Evolutionary conservation across 2,329 filamentous ascomycete genomes (phyloP).

Genomic region (Alternaria gaisen): DNA sequence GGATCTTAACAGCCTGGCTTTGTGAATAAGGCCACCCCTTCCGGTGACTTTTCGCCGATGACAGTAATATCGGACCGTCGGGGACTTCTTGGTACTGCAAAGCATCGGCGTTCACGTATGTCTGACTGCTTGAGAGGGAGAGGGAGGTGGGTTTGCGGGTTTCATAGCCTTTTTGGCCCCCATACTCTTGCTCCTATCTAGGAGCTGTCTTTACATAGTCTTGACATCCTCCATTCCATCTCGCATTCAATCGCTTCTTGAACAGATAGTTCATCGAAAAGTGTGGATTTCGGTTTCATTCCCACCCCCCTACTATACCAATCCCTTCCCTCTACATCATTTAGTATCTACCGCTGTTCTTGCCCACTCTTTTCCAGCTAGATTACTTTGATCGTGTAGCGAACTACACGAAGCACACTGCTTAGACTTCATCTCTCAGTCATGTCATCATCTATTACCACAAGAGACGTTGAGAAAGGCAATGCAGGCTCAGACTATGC

Average conservation of each 20-base stretch:
- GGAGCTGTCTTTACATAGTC: neutral
- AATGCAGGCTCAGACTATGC: slow-evolving; percentile 53
- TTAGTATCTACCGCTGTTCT: neutral
- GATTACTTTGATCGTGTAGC: neutral
- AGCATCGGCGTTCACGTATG: neutral
- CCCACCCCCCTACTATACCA: neutral
- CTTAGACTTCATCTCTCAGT: neutral
- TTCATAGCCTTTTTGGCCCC: neutral
- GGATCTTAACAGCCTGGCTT: too few relatives aligned
- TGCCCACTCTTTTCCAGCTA: neutral
- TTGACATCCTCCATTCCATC: neutral
- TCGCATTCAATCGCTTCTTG: neutral
- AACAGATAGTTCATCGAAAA: neutral
- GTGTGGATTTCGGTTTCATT: neutral
- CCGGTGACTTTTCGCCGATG: neutral
- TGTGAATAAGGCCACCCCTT: neutral
- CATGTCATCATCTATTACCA: slow-evolving; percentile 26
- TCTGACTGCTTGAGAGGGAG: neutral
- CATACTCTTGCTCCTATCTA: neutral
- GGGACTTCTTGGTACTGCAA: neutral
- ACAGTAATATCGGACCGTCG: neutral
- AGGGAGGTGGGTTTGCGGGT: neutral
- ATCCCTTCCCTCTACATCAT: neutral
- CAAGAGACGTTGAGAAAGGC: slow-evolving; percentile 57
- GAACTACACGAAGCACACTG: neutral